These are phyloP conservation scores for Plasmodium cynomolgi DNA, from an alignment of 169 alveolate species.

Conservation along the genomic window DNA sequence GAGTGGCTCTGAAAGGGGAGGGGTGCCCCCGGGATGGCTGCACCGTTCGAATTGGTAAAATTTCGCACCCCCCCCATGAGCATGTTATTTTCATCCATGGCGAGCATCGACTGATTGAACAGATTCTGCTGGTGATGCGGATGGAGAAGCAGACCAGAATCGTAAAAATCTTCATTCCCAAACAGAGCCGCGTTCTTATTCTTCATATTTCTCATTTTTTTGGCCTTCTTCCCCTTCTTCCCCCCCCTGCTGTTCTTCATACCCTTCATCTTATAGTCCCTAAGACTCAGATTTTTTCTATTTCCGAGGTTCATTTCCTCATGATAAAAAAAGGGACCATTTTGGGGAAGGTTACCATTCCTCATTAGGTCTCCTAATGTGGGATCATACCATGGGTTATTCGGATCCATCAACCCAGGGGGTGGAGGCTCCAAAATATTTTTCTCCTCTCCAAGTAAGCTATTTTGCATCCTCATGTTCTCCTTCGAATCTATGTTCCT, in stretches of 20 bases:
- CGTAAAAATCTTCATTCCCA: neutral
- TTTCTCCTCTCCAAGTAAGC: neutral
- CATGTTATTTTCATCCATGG: neutral
- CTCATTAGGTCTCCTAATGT: neutral
- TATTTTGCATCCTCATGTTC: neutral
- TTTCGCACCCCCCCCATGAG: neutral
- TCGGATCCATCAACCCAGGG: neutral
- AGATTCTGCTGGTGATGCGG: neutral
- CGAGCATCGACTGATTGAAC: neutral
- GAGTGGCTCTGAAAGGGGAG: neutral
- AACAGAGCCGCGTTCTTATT: neutral
- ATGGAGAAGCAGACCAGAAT: neutral
- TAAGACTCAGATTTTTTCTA: conserved; percentile 1
- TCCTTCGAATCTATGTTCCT: neutral
- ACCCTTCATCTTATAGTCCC: conserved; percentile 28
- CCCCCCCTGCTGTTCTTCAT: neutral
- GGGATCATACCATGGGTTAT: conserved; percentile 25
- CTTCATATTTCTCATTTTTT: neutral
- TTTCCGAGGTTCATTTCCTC: conserved; percentile 26
- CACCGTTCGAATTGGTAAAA: neutral
- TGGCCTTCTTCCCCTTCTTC: neutral
- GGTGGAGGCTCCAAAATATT: neutral
- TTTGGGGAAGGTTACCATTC: neutral
- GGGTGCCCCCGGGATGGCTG: neutral
- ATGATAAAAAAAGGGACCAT: neutral